These are phyloP conservation scores for Acer saccharum DNA, from an alignment of 345 rosid genomes.

Conservation along the genomic window DNA sequence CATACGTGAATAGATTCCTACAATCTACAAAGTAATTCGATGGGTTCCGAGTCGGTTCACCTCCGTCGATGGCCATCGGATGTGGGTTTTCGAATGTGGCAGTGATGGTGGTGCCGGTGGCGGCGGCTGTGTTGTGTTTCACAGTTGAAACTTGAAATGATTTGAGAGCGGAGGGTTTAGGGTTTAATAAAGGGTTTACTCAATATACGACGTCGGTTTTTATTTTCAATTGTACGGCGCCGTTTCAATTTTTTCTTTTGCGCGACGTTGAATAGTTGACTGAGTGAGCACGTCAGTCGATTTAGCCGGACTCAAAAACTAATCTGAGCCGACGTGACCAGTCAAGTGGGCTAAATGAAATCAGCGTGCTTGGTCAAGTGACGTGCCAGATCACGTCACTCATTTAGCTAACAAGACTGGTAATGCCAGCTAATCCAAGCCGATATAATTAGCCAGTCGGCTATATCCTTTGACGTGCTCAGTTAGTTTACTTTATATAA, in stretches of 20 bases:
- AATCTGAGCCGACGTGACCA: too few species aligned
- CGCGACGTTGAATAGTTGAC: too few species aligned
- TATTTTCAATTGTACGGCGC: background rate
- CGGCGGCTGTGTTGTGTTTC: conserved; percentile 16
- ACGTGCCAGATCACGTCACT: too few species aligned
- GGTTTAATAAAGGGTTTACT: background rate
- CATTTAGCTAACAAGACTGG: too few species aligned
- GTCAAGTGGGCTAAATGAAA: too few species aligned
- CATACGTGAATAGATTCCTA: background rate
- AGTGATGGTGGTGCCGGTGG: background rate
- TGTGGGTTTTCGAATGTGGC: conserved; percentile 22
- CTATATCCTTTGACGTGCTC: too few species aligned
- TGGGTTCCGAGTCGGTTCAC: background rate
- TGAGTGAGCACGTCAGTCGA: too few species aligned
- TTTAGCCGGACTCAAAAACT: too few species aligned
- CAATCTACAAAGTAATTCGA: background rate
- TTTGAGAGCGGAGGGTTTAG: background rate
- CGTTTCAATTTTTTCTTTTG: background rate
- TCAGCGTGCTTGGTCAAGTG: too few species aligned
- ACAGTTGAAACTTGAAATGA: background rate
- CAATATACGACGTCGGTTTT: conserved; percentile 8
- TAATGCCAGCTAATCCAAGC: too few species aligned
- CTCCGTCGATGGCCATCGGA: background rate
- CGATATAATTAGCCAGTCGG: too few species aligned
- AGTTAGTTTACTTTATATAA: too few species aligned